Evolutionary conservation across 805 yeast species (phyloP).

Genomic region (Candida hungchunana): DNA sequence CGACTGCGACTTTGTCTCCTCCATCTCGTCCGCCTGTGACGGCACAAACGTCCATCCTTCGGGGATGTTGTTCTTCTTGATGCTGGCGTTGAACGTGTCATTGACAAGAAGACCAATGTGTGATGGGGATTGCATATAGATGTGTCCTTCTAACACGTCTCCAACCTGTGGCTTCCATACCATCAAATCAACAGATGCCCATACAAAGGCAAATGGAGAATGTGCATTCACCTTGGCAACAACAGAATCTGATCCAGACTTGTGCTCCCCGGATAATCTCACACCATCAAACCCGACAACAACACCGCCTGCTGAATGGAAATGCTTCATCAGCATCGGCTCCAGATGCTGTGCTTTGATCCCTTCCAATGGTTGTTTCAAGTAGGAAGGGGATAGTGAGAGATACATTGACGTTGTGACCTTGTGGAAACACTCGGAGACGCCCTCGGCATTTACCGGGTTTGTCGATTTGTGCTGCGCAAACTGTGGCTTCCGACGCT

Average conservation of each 20-base stretch:
- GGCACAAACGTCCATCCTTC: constrained; percentile 80
- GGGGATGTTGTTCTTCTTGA: constrained; percentile 85
- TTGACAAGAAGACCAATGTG: constrained; percentile 89
- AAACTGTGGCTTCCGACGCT: constrained; percentile 21
- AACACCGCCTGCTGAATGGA: constrained; percentile 70
- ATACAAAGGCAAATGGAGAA: constrained; percentile 84
- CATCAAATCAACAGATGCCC: constrained; percentile 80
- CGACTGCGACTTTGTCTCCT: constrained; percentile 17
- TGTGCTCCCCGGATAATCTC: constrained; percentile 41
- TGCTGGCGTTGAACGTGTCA: constrained; percentile 93
- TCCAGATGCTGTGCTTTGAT: constrained; percentile 85
- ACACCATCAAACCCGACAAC: constrained; percentile 76
- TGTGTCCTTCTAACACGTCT: constrained; percentile 79
- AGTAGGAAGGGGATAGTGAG: constrained; percentile 82
- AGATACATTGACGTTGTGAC: constrained; percentile 64
- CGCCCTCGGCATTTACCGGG: constrained; percentile 38
- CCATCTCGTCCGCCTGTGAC: constrained; percentile 60
- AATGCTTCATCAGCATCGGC: constrained; percentile 82
- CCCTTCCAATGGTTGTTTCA: constrained; percentile 69
- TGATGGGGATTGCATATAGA: constrained; percentile 90
- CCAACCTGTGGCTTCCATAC: constrained; percentile 92
- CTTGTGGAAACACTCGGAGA: constrained; percentile 66
- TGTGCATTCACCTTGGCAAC: constrained; percentile 63
- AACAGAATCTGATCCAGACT: constrained; percentile 38
- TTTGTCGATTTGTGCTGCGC: constrained; percentile 30